Base-by-base conservation (phyloP, 805 yeast species). In the Candida ortonii region DNA sequence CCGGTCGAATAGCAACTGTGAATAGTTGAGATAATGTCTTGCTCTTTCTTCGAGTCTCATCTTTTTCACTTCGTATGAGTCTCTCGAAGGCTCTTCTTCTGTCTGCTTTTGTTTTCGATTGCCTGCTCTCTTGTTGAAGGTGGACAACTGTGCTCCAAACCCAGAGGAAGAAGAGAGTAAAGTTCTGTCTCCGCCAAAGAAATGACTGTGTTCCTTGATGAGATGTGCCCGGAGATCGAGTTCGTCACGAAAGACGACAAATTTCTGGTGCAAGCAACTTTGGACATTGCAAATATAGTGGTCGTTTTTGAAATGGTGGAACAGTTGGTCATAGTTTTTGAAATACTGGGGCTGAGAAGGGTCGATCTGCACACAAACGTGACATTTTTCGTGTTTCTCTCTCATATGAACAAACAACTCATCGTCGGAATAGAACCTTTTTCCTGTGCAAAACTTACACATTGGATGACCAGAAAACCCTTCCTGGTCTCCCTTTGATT, bases 401-500 rank as follows among this genome's bases (percentile, higher is more conserved):
- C 95, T 69, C 63, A 89, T 73, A 59, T 93, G 99, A 20, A 78
- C 60, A 44, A 76, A 78, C 49, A 88, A 67, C 55, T 89, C 97
- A 55, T 90, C 96, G 24, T 78, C 85, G 0, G 95, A 85, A 55
- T 93, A 93, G 56, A 85, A 89, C 38, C 94, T 62, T 46, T 67
- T 71, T 2, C 78, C 77, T 3, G 70, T 61, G 59, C 98, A 93
- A 56, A 85, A 84, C 44, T 74, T 74, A 67, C 99, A 93, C 43
- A 69, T 64, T 0, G 97, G 97, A 56, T 89, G 97, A 0, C 97
- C 97, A 8, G 60, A 67, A 58, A 89, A 89, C 1, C 96, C 96
- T 6, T 65, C 64, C 25, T 67, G 70, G 50, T 89, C 95, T 31
- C 96, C 97, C 23, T 64, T 68, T 3, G 68, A 59, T 53, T 81